phyloP scores from a whole-genome alignment of 148 eudicot species.

The Talinum fruticosum region DNA sequence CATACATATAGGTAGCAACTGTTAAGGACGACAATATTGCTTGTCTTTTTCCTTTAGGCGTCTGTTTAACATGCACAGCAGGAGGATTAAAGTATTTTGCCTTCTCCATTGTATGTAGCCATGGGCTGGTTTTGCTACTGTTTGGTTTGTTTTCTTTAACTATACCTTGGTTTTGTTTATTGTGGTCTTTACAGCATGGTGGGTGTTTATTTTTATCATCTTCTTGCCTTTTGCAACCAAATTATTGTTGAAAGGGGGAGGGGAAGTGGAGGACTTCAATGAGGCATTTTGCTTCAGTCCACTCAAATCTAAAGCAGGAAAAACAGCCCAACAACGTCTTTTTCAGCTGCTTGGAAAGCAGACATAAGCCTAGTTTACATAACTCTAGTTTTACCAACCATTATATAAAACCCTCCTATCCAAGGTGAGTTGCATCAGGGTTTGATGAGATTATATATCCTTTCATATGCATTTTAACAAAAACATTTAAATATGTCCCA shows the following conservation, averaged over 20 bases:
- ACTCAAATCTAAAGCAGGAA: not conserved
- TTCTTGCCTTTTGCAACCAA: no score
- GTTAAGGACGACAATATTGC: not conserved
- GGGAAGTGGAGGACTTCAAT: not conserved
- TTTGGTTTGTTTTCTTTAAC: no score
- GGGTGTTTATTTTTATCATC: no score
- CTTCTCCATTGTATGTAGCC: no score
- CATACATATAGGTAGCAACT: not conserved
- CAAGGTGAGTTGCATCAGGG: not conserved
- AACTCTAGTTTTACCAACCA: no score
- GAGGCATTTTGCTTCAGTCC: not conserved
- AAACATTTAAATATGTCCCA: not conserved
- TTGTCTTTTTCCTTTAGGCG: not conserved
- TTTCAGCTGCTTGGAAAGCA: not conserved
- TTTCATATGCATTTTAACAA: not conserved
- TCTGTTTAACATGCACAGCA: not conserved
- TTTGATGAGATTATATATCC: not conserved
- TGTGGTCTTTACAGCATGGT: no score
- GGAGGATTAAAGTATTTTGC: no score
- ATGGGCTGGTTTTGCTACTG: no score
- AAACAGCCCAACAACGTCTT: not conserved
- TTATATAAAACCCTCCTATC: not conserved
- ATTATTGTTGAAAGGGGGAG: no score
- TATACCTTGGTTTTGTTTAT: no score
- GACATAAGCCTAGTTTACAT: not conserved